phyloP scores from a whole-genome alignment of 2,329 filamentous ascomycete species.

The Emericellopsis cladophorae region DNA sequence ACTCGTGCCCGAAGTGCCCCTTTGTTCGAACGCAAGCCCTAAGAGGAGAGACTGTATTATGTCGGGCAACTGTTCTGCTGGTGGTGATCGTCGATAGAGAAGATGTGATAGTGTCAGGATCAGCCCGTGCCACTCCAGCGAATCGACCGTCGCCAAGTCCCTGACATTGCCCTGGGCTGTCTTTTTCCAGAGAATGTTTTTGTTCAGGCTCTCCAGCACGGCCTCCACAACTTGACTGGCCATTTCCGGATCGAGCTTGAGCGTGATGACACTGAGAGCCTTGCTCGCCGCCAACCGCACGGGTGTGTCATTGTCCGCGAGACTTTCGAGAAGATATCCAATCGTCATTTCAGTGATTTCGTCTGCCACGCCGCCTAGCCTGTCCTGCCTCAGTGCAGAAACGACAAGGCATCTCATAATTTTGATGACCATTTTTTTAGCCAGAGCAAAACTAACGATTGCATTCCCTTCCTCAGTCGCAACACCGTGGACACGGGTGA shows the following conservation, averaged over 20 bases:
- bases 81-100: conserved; percentile 72
- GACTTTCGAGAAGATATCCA: conserved; percentile 62
- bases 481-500: conserved; percentile 48
- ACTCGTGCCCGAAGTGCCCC: conserved; percentile 71
- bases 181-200: conserved; percentile 41
- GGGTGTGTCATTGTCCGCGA: conserved; percentile 82
- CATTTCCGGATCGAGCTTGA: conserved; percentile 70
- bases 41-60: conserved; percentile 68
- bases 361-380: conserved; percentile 25
- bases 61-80: conserved; percentile 53
- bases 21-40: conserved; percentile 79
- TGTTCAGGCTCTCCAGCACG: conserved; percentile 57
- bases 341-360: conserved; percentile 68
- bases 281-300: conserved; percentile 88
- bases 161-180: conserved; percentile 24
- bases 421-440: conserved; percentile 74
- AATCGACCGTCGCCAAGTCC: conserved; percentile 65
- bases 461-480: conserved; percentile 33
- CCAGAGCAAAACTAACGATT: conserved; percentile 62
- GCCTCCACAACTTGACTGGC: conserved; percentile 79
- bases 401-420: conserved; percentile 64
- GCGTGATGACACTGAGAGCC: conserved; percentile 73
- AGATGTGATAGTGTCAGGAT: conserved; percentile 80
- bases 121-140: conserved; percentile 83
- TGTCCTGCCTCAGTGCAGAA: conserved; percentile 44